Evolutionary conservation across 2,329 filamentous ascomycete genomes (phyloP), one percentile per base, ranked within the genome.

Genomic region (Endocalyx cinctus): DNA sequence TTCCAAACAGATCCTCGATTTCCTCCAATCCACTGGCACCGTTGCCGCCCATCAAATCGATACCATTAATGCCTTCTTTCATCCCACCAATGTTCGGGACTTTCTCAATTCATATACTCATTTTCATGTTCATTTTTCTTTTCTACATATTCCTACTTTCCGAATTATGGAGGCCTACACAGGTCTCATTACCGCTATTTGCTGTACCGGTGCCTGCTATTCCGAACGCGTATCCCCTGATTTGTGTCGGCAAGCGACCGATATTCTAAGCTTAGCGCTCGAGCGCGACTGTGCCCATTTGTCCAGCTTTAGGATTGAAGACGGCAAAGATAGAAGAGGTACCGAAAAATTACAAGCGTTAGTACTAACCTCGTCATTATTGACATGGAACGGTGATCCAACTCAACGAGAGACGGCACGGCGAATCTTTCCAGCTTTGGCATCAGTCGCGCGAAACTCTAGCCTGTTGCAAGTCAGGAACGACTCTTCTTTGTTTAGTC

Each of bases 181-280:
- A 39, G 79, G 80, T 43, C 68, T 87, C 40, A 63, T 85, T 31
- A 69, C 84, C 39, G 71, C 72, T 41, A 83, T 88, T 68, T 78
- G 83, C 50, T 85, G 79, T 54, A 70, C 85, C 47, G 84, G 84
- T 23, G 82, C 83, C 25, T 83, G 84, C 37, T 88, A 87, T 58
- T 85, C 83, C 32, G 71, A 82, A 34, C 70, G 69, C 40, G 62
- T 84, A 41, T 63, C 67, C 17, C 59, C 78, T 27, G 63, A 69
- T 39, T 69, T 83, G 44, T 78, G 83, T 43, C 77, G 82, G 41
- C 74, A 78, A 52, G 69, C 86, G 58, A 84, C 83, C 70, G 74
- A 82, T 38, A 67, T 76, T 32, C 66, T 81, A 20, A 75, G 75
- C 43, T 54, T 67, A 15, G 74, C 74, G 8, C 67, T 85, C 26